Conservation (phyloP, 106 monocot species). For the Dactylorhiza incarnata region DNA sequence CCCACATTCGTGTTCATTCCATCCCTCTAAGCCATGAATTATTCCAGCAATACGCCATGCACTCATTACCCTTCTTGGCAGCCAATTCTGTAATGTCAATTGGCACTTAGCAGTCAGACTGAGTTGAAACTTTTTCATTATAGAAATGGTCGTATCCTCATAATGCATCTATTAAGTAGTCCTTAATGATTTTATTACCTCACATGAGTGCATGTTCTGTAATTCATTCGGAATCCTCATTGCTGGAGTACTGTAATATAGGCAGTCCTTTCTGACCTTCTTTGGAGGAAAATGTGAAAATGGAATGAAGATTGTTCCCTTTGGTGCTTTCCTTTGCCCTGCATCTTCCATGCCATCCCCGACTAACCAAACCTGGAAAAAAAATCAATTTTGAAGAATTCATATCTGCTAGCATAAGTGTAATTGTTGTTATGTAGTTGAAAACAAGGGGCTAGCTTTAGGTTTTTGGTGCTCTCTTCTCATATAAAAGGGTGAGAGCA, state of each 20-base stretch:
- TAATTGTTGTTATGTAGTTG: neutral
- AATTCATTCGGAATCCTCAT: constrained; percentile 49
- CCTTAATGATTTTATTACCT: constrained; percentile 34
- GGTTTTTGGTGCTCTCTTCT: neutral
- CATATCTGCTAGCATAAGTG: neutral
- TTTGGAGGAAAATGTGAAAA: constrained; percentile 62
- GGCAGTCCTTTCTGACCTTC: constrained; percentile 50
- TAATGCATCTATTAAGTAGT: too few relatives aligned
- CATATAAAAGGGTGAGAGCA: neutral
- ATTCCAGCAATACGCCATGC: constrained; percentile 55
- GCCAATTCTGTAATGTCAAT: constrained; percentile 16
- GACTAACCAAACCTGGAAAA: constrained; percentile 56
- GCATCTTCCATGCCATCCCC: constrained; percentile 39
- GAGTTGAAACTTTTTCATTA: too few relatives aligned
- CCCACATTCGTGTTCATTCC: constrained; percentile 40
- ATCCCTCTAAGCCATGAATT: constrained; percentile 49
- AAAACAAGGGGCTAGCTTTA: neutral
- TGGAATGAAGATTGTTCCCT: constrained; percentile 51
- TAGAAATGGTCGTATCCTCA: neutral
- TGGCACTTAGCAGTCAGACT: neutral
- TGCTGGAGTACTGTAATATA: constrained; percentile 60
- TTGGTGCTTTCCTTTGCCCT: constrained; percentile 49
- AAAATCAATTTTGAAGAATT: neutral
- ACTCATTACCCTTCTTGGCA: constrained; percentile 59
- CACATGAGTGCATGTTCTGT: constrained; percentile 71